These are phyloP conservation scores for Fistulifera solaris DNA, from an alignment of 108 stramenopile species.

Conservation along the genomic window DNA sequence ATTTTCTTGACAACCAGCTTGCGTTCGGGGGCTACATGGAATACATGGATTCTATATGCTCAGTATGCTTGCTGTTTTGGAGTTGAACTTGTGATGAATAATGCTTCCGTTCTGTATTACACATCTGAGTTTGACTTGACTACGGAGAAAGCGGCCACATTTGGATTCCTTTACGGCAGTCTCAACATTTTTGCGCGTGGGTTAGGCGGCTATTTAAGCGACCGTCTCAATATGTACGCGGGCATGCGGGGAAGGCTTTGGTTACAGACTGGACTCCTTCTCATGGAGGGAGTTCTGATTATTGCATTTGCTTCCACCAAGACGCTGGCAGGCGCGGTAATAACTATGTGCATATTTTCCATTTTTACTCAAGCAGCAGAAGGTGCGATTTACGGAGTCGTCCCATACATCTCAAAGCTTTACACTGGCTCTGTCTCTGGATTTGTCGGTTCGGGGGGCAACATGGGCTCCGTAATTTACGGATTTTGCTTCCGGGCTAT, in stretches of 20 bases:
- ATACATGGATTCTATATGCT: constrained; percentile 62
- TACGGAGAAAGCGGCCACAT: constrained; percentile 30
- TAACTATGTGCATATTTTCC: constrained; percentile 53
- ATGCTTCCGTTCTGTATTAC: constrained; percentile 54
- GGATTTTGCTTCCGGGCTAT: constrained; percentile 45
- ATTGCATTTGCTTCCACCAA: constrained; percentile 40
- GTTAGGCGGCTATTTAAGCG: constrained; percentile 34
- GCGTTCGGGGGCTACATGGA: constrained; percentile 33
- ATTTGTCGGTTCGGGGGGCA: constrained; percentile 76
- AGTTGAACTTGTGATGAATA: constrained; percentile 69
- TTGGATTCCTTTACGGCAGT: constrained; percentile 45
- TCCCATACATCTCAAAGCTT: constrained; percentile 60
- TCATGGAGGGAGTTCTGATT: constrained; percentile 61
- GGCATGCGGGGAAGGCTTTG: constrained; percentile 65
- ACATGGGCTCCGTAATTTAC: constrained; percentile 60
- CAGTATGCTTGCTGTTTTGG: constrained; percentile 78
- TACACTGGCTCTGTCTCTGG: constrained; percentile 66
- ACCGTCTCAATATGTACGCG: constrained; percentile 25
- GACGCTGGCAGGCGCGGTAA: constrained; percentile 53
- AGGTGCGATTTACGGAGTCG: constrained; percentile 44
- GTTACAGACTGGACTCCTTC: constrained; percentile 39
- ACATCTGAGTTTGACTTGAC: constrained; percentile 27
- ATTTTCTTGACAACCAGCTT: constrained; percentile 29
- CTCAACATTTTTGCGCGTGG: constrained; percentile 66
- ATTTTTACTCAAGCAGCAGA: constrained; percentile 76